Evolutionary conservation across 805 yeast species (phyloP), one percentile per base, ranked within the genome.

Genomic region (Candida rishiriensis): DNA sequence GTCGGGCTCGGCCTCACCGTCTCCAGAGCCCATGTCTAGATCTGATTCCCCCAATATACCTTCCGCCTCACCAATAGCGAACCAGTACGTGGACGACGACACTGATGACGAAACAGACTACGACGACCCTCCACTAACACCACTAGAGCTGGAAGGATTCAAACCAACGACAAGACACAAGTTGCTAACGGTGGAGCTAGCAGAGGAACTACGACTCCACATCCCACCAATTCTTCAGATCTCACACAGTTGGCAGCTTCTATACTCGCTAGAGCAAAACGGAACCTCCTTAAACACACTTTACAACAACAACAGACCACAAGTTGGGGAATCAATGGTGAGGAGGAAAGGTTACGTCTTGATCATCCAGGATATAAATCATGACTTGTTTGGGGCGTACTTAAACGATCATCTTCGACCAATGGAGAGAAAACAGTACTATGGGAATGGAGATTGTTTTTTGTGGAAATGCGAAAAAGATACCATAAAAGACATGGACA

Each of bases 361-460:
- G 44, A 76, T 85, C 3, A 71, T 93, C 5, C 74, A 74, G 59
- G 98, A 93, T 59, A 67, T 73, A 12, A 65, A 72, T 15, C 78
- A 78, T 44, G 75, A 78, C 26, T 63, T 78, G 36, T 89, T 90
- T 67, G 97, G 97, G 0, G 83, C 88, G 12, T 90, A 79, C 60
- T 52, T 81, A 39, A 88, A 88, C 61, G 96, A 87, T 53, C 71
- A 76, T 43, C 72, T 86, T 46, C 80, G 76, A 46, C 84, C 89
- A 1, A 76, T 82, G 45, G 95, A 87, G 40, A 76, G 77, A 39
- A 79, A 78, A 55, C 72, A 87, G 45, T 91, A 82, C 65, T 85
- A 83, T 54, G 99, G 99, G 1, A 90, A 90, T 65, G 97, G 97
- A 1, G 97, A 91, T 62, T 89, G 98, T 59, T 90, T 93, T 55